A percentile compares a stretch with the other conserved stretches of the same genome.
phyloP scores from a whole-genome alignment of 139 green algal genomes.

The Nannochloris sp. region DNA sequence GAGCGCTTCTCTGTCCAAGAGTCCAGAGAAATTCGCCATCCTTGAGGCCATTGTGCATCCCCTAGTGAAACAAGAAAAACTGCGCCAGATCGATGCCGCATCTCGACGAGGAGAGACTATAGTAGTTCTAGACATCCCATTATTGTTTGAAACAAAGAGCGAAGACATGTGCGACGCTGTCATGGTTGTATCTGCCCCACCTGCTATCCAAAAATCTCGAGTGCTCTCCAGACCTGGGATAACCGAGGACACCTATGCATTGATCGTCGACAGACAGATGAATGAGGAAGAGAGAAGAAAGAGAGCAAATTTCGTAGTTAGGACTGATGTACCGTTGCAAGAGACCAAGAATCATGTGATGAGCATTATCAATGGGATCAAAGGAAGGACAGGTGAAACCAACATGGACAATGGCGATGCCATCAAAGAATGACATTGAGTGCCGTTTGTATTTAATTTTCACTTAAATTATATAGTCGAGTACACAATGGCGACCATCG shows the following conservation, averaged over 20 bases:
- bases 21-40: slow-evolving; percentile 35
- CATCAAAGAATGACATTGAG: not conserved
- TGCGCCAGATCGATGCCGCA: slow-evolving; percentile 29
- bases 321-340: slow-evolving; percentile 46
- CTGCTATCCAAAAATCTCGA: slow-evolving; percentile 48
- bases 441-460: too few relatives aligned
- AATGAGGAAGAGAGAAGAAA: slow-evolving; percentile 66
- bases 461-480: too few relatives aligned
- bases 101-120: slow-evolving; percentile 16
- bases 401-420: not conserved
- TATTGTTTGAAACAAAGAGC: slow-evolving; percentile 70
- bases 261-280: slow-evolving; percentile 61
- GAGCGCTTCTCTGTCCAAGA: slow-evolving; percentile 16
- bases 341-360: slow-evolving; percentile 46
- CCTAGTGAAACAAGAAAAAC: slow-evolving; percentile 47
- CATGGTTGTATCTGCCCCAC: slow-evolving; percentile 51
- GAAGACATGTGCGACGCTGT: slow-evolving; percentile 49
- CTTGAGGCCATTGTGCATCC: slow-evolving; percentile 76
- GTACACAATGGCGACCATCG: too few relatives aligned
- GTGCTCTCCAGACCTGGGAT: slow-evolving; percentile 70
- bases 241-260: slow-evolving; percentile 58
- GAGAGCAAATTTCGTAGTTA: slow-evolving; percentile 57
- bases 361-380: slow-evolving; percentile 32
- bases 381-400: slow-evolving; percentile 9
- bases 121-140: slow-evolving; percentile 74